Percentiles rank a stretch among this genome's conserved stretches.
Evolutionary conservation across 306 rosid species (phyloP).

Genomic region (Cyclanthera cordifolia): DNA sequence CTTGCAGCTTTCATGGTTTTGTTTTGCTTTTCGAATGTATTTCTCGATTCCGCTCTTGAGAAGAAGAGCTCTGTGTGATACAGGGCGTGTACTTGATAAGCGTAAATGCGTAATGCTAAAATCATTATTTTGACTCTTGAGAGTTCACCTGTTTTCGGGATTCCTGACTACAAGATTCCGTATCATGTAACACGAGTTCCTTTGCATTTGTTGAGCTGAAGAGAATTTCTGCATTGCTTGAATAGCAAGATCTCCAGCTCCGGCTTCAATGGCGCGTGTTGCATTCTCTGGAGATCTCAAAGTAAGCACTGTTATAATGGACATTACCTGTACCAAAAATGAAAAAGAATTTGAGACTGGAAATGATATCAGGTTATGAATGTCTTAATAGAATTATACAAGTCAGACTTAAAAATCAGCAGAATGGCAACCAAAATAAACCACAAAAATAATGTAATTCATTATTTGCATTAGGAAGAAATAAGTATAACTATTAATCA

Average conservation of each 20-base stretch:
- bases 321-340: constrained; percentile 46
- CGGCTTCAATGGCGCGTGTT: constrained; percentile 81
- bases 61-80: constrained; percentile 47
- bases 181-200: constrained; percentile 75
- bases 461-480: background rate
- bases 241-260: constrained; percentile 82
- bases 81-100: background rate
- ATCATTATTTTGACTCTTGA: background rate
- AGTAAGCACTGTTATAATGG: constrained; percentile 53
- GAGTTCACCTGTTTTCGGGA: constrained; percentile 62
- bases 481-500: background rate
- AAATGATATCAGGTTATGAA: background rate
- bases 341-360: background rate
- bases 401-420: background rate
- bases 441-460: background rate
- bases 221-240: constrained; percentile 82
- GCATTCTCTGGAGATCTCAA: constrained; percentile 86
- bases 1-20: constrained; percentile 61
- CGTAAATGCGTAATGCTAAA: background rate
- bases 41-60: constrained; percentile 64
- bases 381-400: background rate
- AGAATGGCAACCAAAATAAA: background rate
- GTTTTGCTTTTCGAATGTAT: constrained; percentile 65
- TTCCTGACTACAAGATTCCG: constrained; percentile 76
- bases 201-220: constrained; percentile 74